These are phyloP conservation scores for Thelephora terrestris DNA, from an alignment of 1,284 basidiomycete species.

Conservation along the genomic window DNA sequence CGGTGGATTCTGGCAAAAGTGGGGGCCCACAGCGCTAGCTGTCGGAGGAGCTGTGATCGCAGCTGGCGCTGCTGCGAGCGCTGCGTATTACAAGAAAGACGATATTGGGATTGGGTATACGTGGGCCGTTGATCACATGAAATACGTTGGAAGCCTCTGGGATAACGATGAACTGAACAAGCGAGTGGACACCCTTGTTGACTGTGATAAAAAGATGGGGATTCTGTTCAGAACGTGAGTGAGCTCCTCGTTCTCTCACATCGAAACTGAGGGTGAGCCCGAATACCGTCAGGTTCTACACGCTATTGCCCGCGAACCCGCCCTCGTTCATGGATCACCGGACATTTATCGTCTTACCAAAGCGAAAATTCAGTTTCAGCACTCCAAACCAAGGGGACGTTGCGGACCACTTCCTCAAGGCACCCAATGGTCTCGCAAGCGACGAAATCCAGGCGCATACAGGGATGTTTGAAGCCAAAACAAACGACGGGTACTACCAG, in stretches of 20 bases:
- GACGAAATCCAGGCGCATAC: constrained; percentile 87
- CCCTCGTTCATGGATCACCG: constrained; percentile 42
- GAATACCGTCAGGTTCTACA: constrained; percentile 57
- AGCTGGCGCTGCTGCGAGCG: constrained; percentile 70
- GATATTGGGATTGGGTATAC: constrained; percentile 63
- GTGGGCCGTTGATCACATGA: constrained; percentile 85
- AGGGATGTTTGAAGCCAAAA: constrained; percentile 75
- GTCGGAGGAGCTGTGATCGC: constrained; percentile 65
- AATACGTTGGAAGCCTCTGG: constrained; percentile 85
- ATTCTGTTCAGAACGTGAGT: constrained; percentile 71
- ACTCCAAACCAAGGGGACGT: constrained; percentile 31
- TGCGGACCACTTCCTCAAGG: constrained; percentile 47
- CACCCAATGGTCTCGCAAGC: constrained; percentile 53
- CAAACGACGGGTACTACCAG: constrained; percentile 87
- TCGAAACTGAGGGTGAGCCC: not conserved
- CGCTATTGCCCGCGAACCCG: constrained; percentile 53
- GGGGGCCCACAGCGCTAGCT: constrained; percentile 55
- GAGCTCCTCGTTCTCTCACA: constrained; percentile 1
- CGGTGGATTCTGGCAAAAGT: constrained; percentile 40
- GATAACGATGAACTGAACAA: constrained; percentile 55
- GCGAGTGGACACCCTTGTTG: constrained; percentile 55
- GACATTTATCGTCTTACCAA: constrained; percentile 73
- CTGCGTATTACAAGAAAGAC: constrained; percentile 70
- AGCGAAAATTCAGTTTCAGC: not conserved
- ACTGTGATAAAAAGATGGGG: constrained; percentile 48